Evolutionary conservation across 2,329 filamentous ascomycete species (phyloP), one percentile per base, ranked within the genome.

Genomic region (Penicillium polonicum): DNA sequence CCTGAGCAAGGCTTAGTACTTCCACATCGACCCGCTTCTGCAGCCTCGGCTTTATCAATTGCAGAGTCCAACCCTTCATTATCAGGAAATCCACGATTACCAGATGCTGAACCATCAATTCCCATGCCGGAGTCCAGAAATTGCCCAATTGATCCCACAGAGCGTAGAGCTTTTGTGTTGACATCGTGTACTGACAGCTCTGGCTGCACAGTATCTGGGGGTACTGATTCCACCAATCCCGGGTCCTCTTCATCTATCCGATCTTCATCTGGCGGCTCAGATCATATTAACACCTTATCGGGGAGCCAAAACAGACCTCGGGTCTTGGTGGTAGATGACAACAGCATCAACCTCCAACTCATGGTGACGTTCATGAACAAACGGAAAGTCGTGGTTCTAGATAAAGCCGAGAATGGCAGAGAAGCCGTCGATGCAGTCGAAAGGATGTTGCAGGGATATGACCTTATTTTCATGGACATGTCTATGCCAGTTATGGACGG

Each of bases 401-500:
- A 73, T 33, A 72, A 72, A 2, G 78, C 78, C 4, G 68, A 70
- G 27, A 72, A 79, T 56, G 78, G 78, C 27, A 67, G 70, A 36
- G 56, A 72, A 44, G 78, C 78, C 4, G 71, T 80, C 8, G 68
- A 76, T 23, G 68, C 71, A 3, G 70, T 68, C n/a, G 67, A 74
- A 55, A 58, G 53, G 43, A 55, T 66, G 33, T 31, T 58, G 35
- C 61, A 68, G 25, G 69, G 71, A 12, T 76, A 74, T 52, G 73
- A 78, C 56, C 68, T 77, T 39, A 74, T 79, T 55, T 77, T 79
- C 56, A 79, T 79, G 76, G 75, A 80, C 51, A 76, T 79, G 35
- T 75, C 72, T 5, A 80, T 80, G 77, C 78, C 78, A 0, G 68
- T 78, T 5, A 78, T 79, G 75, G 72, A 79, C 57, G 78, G 78